Evolutionary conservation across 2,329 filamentous ascomycete species (phyloP), one percentile per base, ranked within the genome.

Genomic region (Fonsecaea nubica): DNA sequence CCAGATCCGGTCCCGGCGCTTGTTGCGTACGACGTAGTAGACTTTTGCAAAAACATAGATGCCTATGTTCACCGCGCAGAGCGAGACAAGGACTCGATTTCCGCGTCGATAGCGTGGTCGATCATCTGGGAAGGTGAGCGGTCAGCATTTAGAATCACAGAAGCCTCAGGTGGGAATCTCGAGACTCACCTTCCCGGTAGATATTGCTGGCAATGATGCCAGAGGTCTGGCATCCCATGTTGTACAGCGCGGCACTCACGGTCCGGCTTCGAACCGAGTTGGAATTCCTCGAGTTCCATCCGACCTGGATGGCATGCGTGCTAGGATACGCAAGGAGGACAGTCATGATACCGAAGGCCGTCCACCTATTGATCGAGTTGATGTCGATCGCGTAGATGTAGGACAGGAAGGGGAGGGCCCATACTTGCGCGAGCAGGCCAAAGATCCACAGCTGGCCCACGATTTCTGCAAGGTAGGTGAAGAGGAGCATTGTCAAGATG

Each of bases 401-500:
- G 35, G 89, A 75, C 0, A 85, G 74, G 75, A 81, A 82, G 1
- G 83, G 83, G 55, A 85, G 77, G 48, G 81, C 81, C 84, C 83
- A 85, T 33, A 84, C 76, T 69, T 85, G 83, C 13, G 80, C 80
- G 2, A 81, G 70, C 2, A 82, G 80, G 1, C 81, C 80, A 3
- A 84, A 68, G 40, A 84, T 75, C 21, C 81, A 77, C 32, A 82
- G 77, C 68, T 85, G 80, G 58, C 81, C 80, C n/a, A 81, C 65
- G 35, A 76, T 62, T 65, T 79, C 73, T 3, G 76, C 71, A 1
- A 72, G 53, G 35, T 77, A 78, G 3, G 76, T 76, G 8, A 78
- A 55, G 8, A 87, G 85, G 1, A 90, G 81, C 60, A 90, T 79
- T 45, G 85, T 86, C 61, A 86, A 67, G 64, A 88, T 86, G 72